phyloP scores from a whole-genome alignment of 2,329 filamentous ascomycete genomes.

The Botryosphaeria dothidea region DNA sequence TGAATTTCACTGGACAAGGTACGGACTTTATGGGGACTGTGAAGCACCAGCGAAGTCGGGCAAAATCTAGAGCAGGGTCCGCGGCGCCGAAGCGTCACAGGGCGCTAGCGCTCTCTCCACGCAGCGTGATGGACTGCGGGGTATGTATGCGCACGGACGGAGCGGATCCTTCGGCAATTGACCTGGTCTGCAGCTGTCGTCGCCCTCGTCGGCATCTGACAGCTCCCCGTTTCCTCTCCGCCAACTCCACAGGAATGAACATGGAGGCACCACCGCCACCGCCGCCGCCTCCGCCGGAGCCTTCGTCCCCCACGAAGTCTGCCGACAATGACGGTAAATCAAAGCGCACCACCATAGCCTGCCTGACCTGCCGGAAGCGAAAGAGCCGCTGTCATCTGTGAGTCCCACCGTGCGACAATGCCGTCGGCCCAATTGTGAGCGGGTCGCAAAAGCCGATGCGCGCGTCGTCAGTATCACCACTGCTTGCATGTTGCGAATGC shows the following conservation, averaged over 20 bases:
- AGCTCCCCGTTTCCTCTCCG: constrained; percentile 3
- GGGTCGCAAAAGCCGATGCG: constrained; percentile 14
- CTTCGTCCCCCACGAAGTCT: constrained; percentile 6
- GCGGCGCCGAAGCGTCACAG: background rate
- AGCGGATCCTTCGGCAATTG: constrained; percentile 16
- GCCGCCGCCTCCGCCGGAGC: constrained; percentile 11
- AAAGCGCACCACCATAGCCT: constrained; percentile 30
- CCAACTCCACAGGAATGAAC: constrained; percentile 4
- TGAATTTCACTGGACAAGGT: background rate
- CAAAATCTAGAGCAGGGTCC: background rate
- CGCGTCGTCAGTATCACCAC: constrained; percentile 6
- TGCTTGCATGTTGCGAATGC: background rate
- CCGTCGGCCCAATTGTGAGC: constrained; percentile 13
- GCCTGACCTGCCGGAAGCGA: constrained; percentile 39
- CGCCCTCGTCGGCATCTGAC: constrained; percentile 16
- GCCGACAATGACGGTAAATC: constrained; percentile 26
- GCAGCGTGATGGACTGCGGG: constrained; percentile 13
- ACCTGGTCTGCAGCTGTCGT: background rate
- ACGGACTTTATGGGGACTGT: background rate
- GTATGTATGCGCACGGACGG: constrained; percentile 5
- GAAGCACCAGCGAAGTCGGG: background rate
- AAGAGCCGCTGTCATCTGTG: constrained; percentile 43
- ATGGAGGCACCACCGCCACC: constrained; percentile 17
- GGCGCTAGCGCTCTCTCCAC: background rate
- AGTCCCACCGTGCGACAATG: constrained; percentile 21